Evolutionary conservation across 495 filamentous ascomycete genomes (phyloP).

Genomic region (Chaetomium fimeti): DNA sequence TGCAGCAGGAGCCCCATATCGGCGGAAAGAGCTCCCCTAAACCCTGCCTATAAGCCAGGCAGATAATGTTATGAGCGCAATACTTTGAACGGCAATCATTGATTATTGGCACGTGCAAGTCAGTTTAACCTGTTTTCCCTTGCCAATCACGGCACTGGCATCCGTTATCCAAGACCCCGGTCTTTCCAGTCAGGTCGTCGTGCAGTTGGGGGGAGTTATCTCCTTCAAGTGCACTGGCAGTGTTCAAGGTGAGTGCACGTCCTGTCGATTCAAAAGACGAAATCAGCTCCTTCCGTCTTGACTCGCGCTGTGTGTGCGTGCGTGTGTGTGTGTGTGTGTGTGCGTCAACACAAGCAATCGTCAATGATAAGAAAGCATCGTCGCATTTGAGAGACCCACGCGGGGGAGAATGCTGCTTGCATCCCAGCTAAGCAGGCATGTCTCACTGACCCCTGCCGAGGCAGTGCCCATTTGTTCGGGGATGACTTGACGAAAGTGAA

Average conservation of each 20-base stretch:
- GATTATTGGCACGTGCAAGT: constrained; percentile 6
- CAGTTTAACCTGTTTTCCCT: constrained; percentile 1
- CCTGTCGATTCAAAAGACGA: too few relatives aligned
- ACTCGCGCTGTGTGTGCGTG: too few relatives aligned
- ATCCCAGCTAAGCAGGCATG: neutral
- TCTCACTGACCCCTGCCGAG: neutral
- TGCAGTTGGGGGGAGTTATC: too few relatives aligned
- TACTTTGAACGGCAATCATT: neutral
- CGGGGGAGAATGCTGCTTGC: neutral
- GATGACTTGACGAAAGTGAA: neutral
- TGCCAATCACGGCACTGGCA: neutral
- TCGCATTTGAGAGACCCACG: neutral
- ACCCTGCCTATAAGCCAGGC: constrained; percentile 10
- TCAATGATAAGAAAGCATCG: too few relatives aligned
- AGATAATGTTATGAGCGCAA: constrained; percentile 2
- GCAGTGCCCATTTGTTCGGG: neutral
- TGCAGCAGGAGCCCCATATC: neutral
- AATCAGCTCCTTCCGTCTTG: too few relatives aligned
- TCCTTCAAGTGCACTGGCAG: too few relatives aligned
- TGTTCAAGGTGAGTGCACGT: too few relatives aligned
- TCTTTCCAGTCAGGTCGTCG: neutral
- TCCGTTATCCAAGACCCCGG: neutral
- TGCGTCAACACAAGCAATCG: too few relatives aligned
- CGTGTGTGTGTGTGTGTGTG: too few relatives aligned
- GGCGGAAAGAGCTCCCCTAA: constrained; percentile 1